Conservation (phyloP, 495 filamentous ascomycete species). For the Pyrenula aspistea region DNA sequence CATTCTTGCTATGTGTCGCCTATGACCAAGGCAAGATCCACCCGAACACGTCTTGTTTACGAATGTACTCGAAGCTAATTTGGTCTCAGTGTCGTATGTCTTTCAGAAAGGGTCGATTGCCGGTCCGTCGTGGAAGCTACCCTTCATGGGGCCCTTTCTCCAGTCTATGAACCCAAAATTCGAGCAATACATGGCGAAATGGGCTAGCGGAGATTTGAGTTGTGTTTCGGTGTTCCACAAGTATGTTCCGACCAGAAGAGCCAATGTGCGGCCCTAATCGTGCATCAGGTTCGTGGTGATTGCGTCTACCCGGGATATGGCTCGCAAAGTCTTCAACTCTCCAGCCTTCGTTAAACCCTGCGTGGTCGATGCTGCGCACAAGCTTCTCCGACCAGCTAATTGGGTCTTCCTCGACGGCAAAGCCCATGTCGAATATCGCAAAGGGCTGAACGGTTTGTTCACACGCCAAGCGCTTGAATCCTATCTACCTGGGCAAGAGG, state of each 20-base stretch:
- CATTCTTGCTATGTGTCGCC: slow-evolving; percentile 56
- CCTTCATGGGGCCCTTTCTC: slow-evolving; percentile 93
- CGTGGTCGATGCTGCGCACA: slow-evolving; percentile 90
- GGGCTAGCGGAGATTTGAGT: slow-evolving; percentile 79
- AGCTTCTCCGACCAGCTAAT: slow-evolving; percentile 82
- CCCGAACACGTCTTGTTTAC: background rate
- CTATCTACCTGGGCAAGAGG: slow-evolving; percentile 88
- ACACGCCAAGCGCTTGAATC: slow-evolving; percentile 76
- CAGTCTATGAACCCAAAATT: slow-evolving; percentile 88
- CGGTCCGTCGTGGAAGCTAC: slow-evolving; percentile 73
- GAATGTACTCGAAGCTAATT: background rate
- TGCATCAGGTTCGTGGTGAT: slow-evolving; percentile 82
- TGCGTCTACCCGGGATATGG: slow-evolving; percentile 88
- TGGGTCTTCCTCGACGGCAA: slow-evolving; percentile 98
- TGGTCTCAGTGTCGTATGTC: slow-evolving; percentile 64
- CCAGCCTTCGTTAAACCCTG: slow-evolving; percentile 89
- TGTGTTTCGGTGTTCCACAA: slow-evolving; percentile 99
- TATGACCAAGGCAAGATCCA: slow-evolving; percentile 72
- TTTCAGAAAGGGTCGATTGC: slow-evolving; percentile 75
- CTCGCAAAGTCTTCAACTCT: slow-evolving; percentile 95
- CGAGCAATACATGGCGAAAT: slow-evolving; percentile 80
- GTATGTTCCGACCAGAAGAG: slow-evolving; percentile 35
- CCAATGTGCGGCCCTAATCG: slow-evolving; percentile 7
- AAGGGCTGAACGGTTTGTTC: slow-evolving; percentile 90
- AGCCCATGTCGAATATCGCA: slow-evolving; percentile 91